phyloP scores from a whole-genome alignment of 176 grass and related monocot genomes.

The Rhynchospora breviuscula region DNA sequence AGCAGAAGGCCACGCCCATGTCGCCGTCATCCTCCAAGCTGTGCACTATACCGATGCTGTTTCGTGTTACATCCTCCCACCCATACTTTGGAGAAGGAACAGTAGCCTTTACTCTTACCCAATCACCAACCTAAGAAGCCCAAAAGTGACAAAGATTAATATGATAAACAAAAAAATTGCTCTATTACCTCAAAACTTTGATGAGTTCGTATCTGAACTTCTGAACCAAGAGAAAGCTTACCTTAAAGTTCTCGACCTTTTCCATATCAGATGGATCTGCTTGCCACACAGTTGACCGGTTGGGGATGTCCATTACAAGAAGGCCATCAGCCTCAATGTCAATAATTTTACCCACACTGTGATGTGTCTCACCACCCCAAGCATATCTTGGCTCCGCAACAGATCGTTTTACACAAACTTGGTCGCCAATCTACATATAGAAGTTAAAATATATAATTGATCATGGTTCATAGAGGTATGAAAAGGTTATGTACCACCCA shows the following conservation, averaged over 20 bases:
- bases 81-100: constrained; percentile 98
- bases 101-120: constrained; percentile 86
- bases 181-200: neutral
- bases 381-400: constrained; percentile 94
- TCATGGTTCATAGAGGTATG: neutral
- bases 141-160: constrained; percentile 1
- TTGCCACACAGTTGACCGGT: constrained; percentile 54
- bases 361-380: constrained; percentile 99
- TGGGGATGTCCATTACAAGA: constrained; percentile 81
- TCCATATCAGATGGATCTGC: constrained; percentile 99
- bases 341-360: constrained; percentile 91
- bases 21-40: constrained; percentile 96
- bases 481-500: neutral
- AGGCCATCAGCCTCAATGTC: constrained; percentile 81
- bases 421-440: constrained; percentile 76
- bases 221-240: constrained; percentile 26
- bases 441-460: neutral
- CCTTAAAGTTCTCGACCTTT: constrained; percentile 91
- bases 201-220: neutral
- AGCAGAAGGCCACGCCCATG: constrained; percentile 94
- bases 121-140: constrained; percentile 73
- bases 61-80: constrained; percentile 93
- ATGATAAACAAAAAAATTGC: neutral
- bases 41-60: constrained; percentile 85
- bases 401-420: constrained; percentile 95